These are phyloP conservation scores for Tricholoma terreum DNA, from an alignment of 768 basidiomycete genomes.

Conservation along the genomic window DNA sequence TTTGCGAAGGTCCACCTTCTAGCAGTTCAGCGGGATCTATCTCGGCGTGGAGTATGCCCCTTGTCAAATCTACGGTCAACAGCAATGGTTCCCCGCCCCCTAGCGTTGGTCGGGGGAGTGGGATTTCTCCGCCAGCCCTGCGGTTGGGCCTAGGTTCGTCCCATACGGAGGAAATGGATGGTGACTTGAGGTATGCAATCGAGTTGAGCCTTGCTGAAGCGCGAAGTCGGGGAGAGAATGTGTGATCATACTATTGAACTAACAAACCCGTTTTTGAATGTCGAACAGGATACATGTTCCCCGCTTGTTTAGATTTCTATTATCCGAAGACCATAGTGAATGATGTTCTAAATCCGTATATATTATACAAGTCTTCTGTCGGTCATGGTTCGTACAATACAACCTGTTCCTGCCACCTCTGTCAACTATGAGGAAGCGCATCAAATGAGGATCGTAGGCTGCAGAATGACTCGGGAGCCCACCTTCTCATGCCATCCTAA, in stretches of 20 bases:
- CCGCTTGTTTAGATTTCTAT: neutral
- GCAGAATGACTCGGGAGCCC: conserved; percentile 15
- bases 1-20: neutral
- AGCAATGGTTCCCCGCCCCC: conserved; percentile 4
- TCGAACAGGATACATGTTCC: neutral
- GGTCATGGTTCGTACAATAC: conserved; percentile 84
- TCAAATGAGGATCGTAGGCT: neutral
- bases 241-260: conserved; percentile 3
- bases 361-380: conserved; percentile 46
- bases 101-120: conserved; percentile 1
- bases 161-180: conserved; percentile 46
- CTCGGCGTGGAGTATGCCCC: conserved; percentile 38
- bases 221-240: conserved; percentile 33
- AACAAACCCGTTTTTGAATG: neutral
- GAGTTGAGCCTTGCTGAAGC: conserved; percentile 73
- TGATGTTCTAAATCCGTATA: neutral
- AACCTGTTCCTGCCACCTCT: conserved; percentile 90
- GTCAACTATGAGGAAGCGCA: conserved; percentile 58
- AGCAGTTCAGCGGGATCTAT: neutral
- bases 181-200: conserved; percentile 61
- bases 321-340: neutral
- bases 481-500: conserved; percentile 98
- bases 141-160: conserved; percentile 4
- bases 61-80: conserved; percentile 21
- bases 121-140: neutral